phyloP scores from a whole-genome alignment of 768 basidiomycete genomes.

The Tricholoma matsutake region DNA sequence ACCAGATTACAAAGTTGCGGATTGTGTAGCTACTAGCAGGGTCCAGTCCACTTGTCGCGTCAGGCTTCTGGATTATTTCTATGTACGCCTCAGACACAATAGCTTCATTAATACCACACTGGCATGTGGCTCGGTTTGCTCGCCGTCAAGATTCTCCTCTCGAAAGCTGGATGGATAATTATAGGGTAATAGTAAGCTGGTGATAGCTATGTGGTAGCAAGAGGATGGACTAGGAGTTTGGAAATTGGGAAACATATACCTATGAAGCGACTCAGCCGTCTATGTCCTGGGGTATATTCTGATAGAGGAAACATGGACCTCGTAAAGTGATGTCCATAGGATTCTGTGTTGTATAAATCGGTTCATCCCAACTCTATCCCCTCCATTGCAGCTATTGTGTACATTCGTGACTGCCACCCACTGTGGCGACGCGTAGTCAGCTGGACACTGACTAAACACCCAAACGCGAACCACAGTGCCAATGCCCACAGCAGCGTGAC shows the following conservation, averaged over 20 bases:
- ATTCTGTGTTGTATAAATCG: too few species aligned
- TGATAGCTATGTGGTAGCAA: not conserved
- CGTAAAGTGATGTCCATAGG: not conserved
- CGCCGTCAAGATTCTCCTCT: too few species aligned
- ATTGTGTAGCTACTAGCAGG: too few species aligned
- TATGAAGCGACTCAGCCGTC: not conserved
- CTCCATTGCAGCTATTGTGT: not conserved
- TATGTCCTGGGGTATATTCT: too few species aligned
- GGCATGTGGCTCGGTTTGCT: too few species aligned
- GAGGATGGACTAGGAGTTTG: too few species aligned
- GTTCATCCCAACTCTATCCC: not conserved
- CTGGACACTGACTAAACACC: slow-evolving; percentile 21
- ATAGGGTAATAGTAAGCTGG: not conserved
- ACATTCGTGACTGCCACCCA: not conserved
- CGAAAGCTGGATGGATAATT: too few species aligned
- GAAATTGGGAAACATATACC: not conserved
- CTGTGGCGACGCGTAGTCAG: not conserved
- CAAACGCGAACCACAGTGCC: slow-evolving; percentile 25
- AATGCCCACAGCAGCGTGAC: slow-evolving; percentile 29
- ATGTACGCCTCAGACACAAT: too few species aligned
- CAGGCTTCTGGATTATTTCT: too few species aligned
- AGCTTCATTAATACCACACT: too few species aligned
- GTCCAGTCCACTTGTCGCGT: too few species aligned
- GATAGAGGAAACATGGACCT: not conserved
- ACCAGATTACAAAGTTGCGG: too few species aligned